Conservation (phyloP, 2,329 filamentous ascomycete genomes). For the Trichoderma citrinoviride region DNA sequence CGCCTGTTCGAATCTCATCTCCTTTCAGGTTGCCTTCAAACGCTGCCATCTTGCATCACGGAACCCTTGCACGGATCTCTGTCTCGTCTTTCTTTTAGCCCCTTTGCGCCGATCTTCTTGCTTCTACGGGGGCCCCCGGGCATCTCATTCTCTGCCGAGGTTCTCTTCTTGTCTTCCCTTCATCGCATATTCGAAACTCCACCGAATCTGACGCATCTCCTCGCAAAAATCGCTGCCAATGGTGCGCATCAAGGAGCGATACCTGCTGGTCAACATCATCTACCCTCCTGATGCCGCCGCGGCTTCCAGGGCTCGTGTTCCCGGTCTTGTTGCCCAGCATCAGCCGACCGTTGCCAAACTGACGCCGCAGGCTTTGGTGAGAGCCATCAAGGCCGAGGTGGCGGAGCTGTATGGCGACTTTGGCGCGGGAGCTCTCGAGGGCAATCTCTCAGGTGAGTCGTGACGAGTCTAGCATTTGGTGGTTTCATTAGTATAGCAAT, state of each 20-base stretch:
- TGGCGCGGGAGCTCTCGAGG: slow-evolving; percentile 71
- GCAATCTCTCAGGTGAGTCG: slow-evolving; percentile 62
- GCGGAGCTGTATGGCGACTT: slow-evolving; percentile 81
- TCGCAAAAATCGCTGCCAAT: slow-evolving; percentile 47
- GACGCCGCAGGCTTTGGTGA: slow-evolving; percentile 62
- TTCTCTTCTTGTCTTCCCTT: neutral
- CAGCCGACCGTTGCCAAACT: slow-evolving; percentile 73
- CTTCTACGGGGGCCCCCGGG: neutral
- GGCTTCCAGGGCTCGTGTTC: slow-evolving; percentile 38
- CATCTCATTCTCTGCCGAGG: slow-evolving; percentile 4
- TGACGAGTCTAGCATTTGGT: neutral
- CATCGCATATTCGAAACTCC: neutral
- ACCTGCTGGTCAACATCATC: slow-evolving; percentile 90
- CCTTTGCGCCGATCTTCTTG: neutral
- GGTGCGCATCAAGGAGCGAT: slow-evolving; percentile 96
- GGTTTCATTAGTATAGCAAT: neutral
- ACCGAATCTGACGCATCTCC: neutral
- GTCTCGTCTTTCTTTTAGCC: neutral
- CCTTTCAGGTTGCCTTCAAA: neutral
- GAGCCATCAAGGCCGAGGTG: slow-evolving; percentile 68
- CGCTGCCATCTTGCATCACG: neutral
- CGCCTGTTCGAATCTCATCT: neutral
- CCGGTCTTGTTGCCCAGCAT: slow-evolving; percentile 70
- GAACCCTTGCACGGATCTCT: neutral
- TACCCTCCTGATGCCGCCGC: slow-evolving; percentile 62